Percentiles rank a stretch among this genome's conserved stretches.
Evolutionary conservation across 306 rosid species (phyloP).

Genomic region (Corylus avellana): DNA sequence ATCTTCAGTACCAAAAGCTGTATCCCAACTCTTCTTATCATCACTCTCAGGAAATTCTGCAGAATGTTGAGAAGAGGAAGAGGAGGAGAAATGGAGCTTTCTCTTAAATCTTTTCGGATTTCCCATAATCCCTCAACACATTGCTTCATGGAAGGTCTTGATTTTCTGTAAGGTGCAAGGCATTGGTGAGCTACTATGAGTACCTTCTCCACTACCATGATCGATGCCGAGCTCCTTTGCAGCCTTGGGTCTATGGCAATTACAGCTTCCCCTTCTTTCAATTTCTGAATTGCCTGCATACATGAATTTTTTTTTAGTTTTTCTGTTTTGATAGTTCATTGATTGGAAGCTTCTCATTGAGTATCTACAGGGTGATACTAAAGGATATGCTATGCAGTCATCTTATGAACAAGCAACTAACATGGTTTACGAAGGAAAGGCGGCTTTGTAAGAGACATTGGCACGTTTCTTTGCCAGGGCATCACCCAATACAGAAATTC

Average conservation of each 20-base stretch:
- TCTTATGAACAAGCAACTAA: too few species aligned
- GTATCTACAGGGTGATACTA: too few species aligned
- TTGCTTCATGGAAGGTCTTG: constrained; percentile 73
- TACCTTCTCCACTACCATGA: constrained; percentile 55
- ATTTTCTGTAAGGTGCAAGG: constrained; percentile 62
- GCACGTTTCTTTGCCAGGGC: too few species aligned
- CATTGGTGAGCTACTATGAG: constrained; percentile 69
- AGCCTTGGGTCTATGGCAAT: constrained; percentile 83
- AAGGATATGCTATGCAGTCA: too few species aligned
- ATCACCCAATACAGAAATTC: too few species aligned
- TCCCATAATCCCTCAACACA: constrained; percentile 77
- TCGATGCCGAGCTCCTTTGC: constrained; percentile 61
- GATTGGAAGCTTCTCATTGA: too few species aligned
- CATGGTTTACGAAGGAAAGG: too few species aligned
- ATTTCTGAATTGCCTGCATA: too few species aligned
- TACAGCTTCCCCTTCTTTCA: too few species aligned
- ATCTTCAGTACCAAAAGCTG: constrained; percentile 47
- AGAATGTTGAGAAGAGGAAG: constrained; percentile 42
- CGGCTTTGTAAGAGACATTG: too few species aligned
- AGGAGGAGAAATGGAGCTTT: constrained; percentile 41
- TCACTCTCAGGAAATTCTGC: constrained; percentile 51
- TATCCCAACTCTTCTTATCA: constrained; percentile 38
- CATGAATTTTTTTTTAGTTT: too few species aligned
- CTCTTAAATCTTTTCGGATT: constrained; percentile 72
- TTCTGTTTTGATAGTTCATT: too few species aligned